These are phyloP conservation scores for Nicotiana paniculata DNA, from an alignment of 257 asterid species.

Conservation along the genomic window DNA sequence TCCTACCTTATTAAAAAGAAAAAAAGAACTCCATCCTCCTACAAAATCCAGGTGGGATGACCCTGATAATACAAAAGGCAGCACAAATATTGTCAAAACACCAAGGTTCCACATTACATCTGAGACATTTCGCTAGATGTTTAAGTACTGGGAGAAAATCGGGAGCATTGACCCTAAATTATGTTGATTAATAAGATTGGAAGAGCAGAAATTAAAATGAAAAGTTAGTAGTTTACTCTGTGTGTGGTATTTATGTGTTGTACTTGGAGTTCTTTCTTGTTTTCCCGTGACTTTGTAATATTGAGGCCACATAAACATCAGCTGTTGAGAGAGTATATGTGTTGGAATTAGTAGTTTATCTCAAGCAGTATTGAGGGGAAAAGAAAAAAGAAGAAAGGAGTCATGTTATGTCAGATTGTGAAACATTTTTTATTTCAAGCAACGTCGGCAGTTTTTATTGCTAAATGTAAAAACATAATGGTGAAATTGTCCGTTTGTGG, in stretches of 20 bases:
- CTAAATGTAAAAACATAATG: not conserved
- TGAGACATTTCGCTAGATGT: not conserved
- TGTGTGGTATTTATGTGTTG: not conserved
- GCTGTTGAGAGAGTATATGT: not conserved
- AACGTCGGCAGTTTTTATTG: not conserved
- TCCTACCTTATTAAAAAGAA: not conserved
- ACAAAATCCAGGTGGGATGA: not conserved
- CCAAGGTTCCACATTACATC: not conserved
- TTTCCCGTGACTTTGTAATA: not conserved
- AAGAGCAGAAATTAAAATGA: not conserved
- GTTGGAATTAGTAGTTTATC: not conserved
- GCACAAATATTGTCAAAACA: not conserved
- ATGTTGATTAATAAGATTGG: not conserved
- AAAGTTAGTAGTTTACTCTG: not conserved
- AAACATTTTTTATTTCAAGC: not conserved
- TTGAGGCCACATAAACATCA: not conserved
- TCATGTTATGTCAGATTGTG: not conserved
- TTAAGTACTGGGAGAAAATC: not conserved
- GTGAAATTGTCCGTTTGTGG: not conserved
- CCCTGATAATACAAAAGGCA: not conserved
- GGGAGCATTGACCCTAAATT: not conserved
- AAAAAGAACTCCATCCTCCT: not conserved
- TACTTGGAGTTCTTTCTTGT: not conserved
- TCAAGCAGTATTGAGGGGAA: not conserved
- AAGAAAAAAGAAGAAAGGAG: too few relatives aligned